Evolutionary conservation across 2,329 filamentous ascomycete species (phyloP), one percentile per base, ranked within the genome.

Genomic region (Leptoxyphium fumago): DNA sequence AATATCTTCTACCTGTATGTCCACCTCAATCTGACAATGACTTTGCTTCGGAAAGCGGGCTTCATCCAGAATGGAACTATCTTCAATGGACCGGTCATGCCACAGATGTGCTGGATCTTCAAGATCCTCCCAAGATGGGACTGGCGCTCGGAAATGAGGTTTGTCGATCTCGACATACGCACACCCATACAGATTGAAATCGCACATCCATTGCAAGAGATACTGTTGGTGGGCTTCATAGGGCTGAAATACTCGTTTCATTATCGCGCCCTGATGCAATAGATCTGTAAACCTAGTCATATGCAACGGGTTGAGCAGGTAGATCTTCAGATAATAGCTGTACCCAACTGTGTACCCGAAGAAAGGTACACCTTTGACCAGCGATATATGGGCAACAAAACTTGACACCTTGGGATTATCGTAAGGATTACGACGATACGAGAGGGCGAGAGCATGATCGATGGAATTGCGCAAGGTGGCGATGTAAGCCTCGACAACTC

Each of bases 131-230:
- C 76, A 78, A 8, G 73, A 67, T 0, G 88, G 88, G 2, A 95
- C 69, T 0, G 87, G 87, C 2, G 71, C 70, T 44, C 91, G 77
- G 57, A 94, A 95, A 26, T 66, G 71, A 1, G 80, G 76, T 49
- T 77, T 83, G 9, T 69, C 69, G 41, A 78, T 82, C 46, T 89
- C 76, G 17, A 46, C 51, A 55, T 89, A 93, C 45, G 78, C 81
- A 59, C 91, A 98, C 6, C 93, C 93, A 61, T 94, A 96, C 52
- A 98, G 69, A 59, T 95, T 98, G 69, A 93, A 98, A 61, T 98
- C 93, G 50, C 82, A 83, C 91, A 98, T 96, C 76, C 93, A 98
- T 64, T 98, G 93, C 9, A 91, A 72, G 8, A 95, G 67, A 60
- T 88, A 96, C 58, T 94, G 86, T 48, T 96, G 63, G 60, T 98